Evolutionary conservation across 1,284 basidiomycete genomes (phyloP).

Genomic region (Ceratobasidium papillatum): DNA sequence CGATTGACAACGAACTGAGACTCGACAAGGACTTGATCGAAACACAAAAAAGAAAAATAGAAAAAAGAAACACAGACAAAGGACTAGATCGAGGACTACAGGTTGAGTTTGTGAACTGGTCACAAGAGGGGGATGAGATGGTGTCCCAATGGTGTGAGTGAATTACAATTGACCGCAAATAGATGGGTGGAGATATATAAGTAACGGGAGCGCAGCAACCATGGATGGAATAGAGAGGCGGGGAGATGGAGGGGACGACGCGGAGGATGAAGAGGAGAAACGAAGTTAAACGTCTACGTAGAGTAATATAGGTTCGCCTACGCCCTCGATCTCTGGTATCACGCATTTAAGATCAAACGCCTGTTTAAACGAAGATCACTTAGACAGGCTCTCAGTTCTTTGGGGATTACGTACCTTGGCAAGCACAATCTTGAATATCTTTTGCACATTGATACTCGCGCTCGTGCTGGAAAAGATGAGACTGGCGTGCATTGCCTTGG

Average conservation of each 20-base stretch:
- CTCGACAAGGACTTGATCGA: constrained; percentile 36
- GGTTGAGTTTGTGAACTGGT: constrained; percentile 1
- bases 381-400: constrained; percentile 47
- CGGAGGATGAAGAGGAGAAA: too few relatives aligned
- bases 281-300: constrained; percentile 83
- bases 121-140: not conserved
- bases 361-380: constrained; percentile 47
- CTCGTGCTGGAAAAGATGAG: constrained; percentile 98
- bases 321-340: constrained; percentile 94
- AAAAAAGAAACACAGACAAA: constrained; percentile 10
- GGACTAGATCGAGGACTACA: constrained; percentile 33
- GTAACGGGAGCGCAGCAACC: constrained; percentile 40
- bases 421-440: constrained; percentile 97
- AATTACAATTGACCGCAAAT: constrained; percentile 41
- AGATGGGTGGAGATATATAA: constrained; percentile 40
- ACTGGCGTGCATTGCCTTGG: constrained; percentile 97
- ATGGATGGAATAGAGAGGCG: constrained; percentile 6
- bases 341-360: constrained; percentile 93
- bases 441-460: constrained; percentile 98
- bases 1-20: constrained; percentile 38
- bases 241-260: too few relatives aligned
- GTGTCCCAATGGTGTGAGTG: constrained; percentile 26
- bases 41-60: constrained; percentile 19
- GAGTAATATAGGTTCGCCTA: constrained; percentile 90
- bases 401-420: constrained; percentile 61